These are phyloP conservation scores for Myriosclerotinia duriaeana DNA, from an alignment of 2,329 filamentous ascomycete genomes.

Conservation along the genomic window DNA sequence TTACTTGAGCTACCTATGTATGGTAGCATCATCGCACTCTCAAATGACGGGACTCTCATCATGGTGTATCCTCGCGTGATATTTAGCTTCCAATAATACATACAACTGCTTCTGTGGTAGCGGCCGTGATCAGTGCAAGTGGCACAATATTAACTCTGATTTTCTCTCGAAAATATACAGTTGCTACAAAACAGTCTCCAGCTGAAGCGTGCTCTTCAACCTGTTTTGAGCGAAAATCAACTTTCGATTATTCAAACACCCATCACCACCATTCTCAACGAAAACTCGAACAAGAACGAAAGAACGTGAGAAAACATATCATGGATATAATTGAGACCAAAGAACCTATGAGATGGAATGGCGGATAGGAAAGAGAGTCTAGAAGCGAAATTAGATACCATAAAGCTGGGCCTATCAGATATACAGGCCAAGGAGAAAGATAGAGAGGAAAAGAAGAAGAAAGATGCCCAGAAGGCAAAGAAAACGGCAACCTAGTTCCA, in stretches of 20 bases:
- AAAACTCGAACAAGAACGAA: no score
- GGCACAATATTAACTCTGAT: not conserved
- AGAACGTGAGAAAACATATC: no score
- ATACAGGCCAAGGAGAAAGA: not conserved
- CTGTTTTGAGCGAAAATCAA: no score
- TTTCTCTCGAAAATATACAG: not conserved
- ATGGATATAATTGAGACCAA: no score
- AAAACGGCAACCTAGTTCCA: not conserved
- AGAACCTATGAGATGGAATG: no score
- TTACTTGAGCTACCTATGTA: not conserved
- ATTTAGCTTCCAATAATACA: not conserved
- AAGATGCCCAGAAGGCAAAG: not conserved
- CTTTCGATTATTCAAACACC: no score
- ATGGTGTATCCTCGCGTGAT: not conserved
- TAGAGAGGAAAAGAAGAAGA: not conserved
- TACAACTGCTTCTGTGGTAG: not conserved
- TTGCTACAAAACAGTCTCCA: no score
- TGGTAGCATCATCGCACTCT: not conserved
- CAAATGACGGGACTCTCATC: not conserved
- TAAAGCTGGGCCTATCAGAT: not conserved
- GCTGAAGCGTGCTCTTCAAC: no score
- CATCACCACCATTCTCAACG: no score
- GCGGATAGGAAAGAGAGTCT: no score
- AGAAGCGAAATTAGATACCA: no score
- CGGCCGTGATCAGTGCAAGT: not conserved